phyloP scores from a whole-genome alignment of 352 stramenopile species.

The Pythium aquatile region DNA sequence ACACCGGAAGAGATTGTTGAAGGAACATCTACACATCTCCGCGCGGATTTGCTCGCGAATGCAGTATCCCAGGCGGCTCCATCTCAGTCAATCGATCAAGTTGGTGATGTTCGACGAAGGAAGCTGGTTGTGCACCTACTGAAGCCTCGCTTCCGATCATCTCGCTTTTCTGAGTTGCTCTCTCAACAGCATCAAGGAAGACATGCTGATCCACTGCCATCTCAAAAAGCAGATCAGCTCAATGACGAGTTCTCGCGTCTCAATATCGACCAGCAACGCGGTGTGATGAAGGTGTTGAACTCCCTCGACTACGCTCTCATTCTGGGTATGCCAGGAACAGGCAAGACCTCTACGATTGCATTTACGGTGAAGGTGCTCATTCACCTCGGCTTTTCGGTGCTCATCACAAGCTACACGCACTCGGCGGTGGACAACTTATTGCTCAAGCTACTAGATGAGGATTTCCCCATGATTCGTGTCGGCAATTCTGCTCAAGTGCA shows the following conservation, averaged over 20 bases:
- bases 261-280: constrained; percentile 78
- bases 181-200: constrained; percentile 26
- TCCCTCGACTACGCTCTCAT: constrained; percentile 94
- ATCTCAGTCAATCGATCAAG: constrained; percentile 23
- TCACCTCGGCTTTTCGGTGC: constrained; percentile 90
- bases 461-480: constrained; percentile 75
- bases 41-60: constrained; percentile 21
- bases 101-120: constrained; percentile 49
- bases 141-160: constrained; percentile 59
- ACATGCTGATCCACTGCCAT: neutral
- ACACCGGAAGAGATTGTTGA: constrained; percentile 40
- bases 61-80: constrained; percentile 13
- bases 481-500: constrained; percentile 74
- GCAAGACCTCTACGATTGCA: constrained; percentile 96
- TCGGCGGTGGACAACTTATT: constrained; percentile 97
- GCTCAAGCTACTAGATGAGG: constrained; percentile 84
- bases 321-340: constrained; percentile 94
- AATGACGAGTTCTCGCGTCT: constrained; percentile 56
- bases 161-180: constrained; percentile 41
- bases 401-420: constrained; percentile 98
- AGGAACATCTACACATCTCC: constrained; percentile 35
- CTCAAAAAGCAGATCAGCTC: constrained; percentile 15
- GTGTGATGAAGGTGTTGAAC: constrained; percentile 74
- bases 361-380: constrained; percentile 93
- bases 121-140: constrained; percentile 65